Evolutionary conservation across 2,329 filamentous ascomycete genomes (phyloP).

Genomic region (Exophiala sp.): DNA sequence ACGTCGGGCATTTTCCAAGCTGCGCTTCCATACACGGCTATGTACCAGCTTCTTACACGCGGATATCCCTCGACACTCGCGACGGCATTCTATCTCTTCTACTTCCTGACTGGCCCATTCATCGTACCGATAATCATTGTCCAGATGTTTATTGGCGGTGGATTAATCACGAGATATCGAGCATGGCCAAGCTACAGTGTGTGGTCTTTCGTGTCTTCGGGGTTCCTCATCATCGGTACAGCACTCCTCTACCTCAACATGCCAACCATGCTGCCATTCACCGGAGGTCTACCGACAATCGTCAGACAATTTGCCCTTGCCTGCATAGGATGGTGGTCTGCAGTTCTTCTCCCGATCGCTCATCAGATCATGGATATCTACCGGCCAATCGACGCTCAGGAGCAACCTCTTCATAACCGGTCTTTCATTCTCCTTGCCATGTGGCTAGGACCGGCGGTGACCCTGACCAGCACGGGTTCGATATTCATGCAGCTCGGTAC

Average conservation of each 20-base stretch:
- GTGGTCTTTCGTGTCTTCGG: constrained; percentile 13
- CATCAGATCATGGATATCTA: constrained; percentile 20
- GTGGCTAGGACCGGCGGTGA: constrained; percentile 16
- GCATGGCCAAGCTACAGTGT: constrained; percentile 14
- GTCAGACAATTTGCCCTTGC: constrained; percentile 15
- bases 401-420: constrained; percentile 20
- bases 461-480: constrained; percentile 11
- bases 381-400: constrained; percentile 6
- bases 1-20: constrained; percentile 13
- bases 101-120: constrained; percentile 14
- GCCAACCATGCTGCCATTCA: neutral
- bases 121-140: constrained; percentile 12
- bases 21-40: constrained; percentile 10
- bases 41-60: constrained; percentile 20
- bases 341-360: constrained; percentile 13
- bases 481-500: constrained; percentile 22
- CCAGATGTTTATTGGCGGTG: constrained; percentile 17
- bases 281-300: constrained; percentile 9
- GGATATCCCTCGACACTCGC: constrained; percentile 6
- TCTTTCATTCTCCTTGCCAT: constrained; percentile 15
- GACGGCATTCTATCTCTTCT: constrained; percentile 18
- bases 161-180: constrained; percentile 11
- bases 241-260: constrained; percentile 13
- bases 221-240: constrained; percentile 16
- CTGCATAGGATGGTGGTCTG: constrained; percentile 20